Conservation (phyloP, 164 flowering plant genomes). For the Vitis vinifera region DNA sequence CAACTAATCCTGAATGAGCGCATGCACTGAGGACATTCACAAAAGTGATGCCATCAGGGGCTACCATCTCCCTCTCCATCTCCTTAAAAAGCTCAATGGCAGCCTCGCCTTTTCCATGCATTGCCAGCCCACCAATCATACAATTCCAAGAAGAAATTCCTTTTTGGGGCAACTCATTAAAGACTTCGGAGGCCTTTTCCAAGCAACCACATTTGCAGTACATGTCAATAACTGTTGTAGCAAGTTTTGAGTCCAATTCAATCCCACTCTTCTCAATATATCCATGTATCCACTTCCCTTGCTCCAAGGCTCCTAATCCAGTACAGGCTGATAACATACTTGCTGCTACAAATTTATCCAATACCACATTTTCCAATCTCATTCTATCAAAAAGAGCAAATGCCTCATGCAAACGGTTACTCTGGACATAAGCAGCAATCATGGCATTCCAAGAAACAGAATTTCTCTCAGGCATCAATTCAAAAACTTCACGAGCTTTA, state of each 20-base stretch:
- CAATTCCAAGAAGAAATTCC: constrained; percentile 67
- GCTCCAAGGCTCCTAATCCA: constrained; percentile 53
- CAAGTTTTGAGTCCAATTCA: constrained; percentile 48
- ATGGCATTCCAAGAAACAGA: constrained; percentile 63
- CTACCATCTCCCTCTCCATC: constrained; percentile 37
- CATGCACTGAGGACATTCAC: constrained; percentile 61
- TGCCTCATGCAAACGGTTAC: constrained; percentile 46
- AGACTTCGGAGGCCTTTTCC: constrained; percentile 50
- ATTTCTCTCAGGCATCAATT: constrained; percentile 39
- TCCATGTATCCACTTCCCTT: constrained; percentile 54
- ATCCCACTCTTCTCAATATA: constrained; percentile 39
- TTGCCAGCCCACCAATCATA: constrained; percentile 68
- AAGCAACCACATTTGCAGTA: constrained; percentile 68
- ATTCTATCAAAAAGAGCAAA: constrained; percentile 50
- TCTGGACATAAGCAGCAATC: constrained; percentile 54
- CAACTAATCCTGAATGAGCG: constrained; percentile 62
- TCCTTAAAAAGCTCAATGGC: constrained; percentile 46
- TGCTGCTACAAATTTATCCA: constrained; percentile 56
- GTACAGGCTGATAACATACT: constrained; percentile 69
- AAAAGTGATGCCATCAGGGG: constrained; percentile 54
- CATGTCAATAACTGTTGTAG: constrained; percentile 57
- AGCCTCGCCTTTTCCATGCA: constrained; percentile 50
- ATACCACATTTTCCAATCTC: constrained; percentile 28
- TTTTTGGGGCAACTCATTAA: constrained; percentile 29
- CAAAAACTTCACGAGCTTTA: constrained; percentile 44